Evolutionary conservation across 2,329 filamentous ascomycete species (phyloP).

Genomic region (Pleurostoma richardsiae): DNA sequence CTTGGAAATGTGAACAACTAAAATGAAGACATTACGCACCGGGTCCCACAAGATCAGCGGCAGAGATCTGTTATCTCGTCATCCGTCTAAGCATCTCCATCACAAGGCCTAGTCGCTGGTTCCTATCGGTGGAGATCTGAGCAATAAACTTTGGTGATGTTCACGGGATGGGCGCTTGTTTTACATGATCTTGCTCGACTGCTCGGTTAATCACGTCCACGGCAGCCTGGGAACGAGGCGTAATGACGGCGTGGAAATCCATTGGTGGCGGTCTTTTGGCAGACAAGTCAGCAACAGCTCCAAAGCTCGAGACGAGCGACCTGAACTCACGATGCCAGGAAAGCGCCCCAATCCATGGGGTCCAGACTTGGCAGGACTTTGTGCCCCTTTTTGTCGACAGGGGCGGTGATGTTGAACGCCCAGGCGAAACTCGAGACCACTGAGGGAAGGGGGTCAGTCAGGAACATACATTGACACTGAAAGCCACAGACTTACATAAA

Average conservation of each 20-base stretch:
- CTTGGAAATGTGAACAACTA: too few relatives aligned
- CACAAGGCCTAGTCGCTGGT: too few relatives aligned
- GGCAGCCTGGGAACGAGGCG: background rate
- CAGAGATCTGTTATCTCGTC: too few relatives aligned
- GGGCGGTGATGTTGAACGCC: background rate
- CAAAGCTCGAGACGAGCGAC: background rate
- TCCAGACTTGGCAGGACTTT: background rate
- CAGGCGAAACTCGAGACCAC: background rate
- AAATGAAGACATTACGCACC: too few relatives aligned
- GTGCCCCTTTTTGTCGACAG: background rate
- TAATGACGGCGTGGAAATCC: background rate
- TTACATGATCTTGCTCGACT: background rate
- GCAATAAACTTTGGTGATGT: too few relatives aligned
- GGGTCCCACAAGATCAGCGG: too few relatives aligned
- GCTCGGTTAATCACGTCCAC: background rate
- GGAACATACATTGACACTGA: background rate
- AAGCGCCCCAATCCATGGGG: background rate
- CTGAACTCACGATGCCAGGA: background rate
- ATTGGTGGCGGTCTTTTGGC: background rate
- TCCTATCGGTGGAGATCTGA: too few relatives aligned
- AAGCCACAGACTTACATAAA: background rate
- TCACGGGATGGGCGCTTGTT: too few relatives aligned
- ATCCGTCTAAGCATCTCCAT: too few relatives aligned
- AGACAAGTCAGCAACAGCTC: background rate
- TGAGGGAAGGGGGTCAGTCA: background rate